Evolutionary conservation across 495 filamentous ascomycete genomes (phyloP).

Genomic region (Penicillium bialowiezense): DNA sequence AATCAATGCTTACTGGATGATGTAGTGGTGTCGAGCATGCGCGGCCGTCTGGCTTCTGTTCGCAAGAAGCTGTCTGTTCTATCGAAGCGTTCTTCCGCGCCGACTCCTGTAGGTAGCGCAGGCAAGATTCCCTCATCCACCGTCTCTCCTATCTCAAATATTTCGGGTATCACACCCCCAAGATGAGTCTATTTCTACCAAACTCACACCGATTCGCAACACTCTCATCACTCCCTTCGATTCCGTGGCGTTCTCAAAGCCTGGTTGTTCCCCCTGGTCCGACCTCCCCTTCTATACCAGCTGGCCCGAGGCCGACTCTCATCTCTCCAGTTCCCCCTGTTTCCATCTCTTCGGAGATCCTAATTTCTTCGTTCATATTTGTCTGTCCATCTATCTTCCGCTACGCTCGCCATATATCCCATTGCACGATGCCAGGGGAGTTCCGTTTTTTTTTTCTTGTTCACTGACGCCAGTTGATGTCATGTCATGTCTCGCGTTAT

Average conservation of each 20-base stretch:
- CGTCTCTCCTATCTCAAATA: constrained; percentile 24
- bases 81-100: constrained; percentile 48
- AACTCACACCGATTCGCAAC: constrained; percentile 6
- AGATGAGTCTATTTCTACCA: constrained; percentile 21
- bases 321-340: neutral
- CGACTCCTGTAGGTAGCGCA: constrained; percentile 26
- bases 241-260: neutral
- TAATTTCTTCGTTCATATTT: constrained; percentile 9
- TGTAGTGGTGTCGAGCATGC: constrained; percentile 60
- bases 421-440: constrained; percentile 17
- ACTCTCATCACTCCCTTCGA: neutral
- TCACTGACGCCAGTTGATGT: constrained; percentile 3
- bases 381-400: constrained; percentile 10
- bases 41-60: constrained; percentile 50
- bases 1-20: constrained; percentile 22
- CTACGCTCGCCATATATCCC: constrained; percentile 26
- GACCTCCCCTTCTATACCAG: constrained; percentile 3
- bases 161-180: constrained; percentile 31
- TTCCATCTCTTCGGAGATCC: constrained; percentile 6
- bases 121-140: constrained; percentile 33
- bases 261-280: neutral
- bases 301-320: neutral
- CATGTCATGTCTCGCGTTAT: constrained; percentile 4
- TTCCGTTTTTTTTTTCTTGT: constrained; percentile 16
- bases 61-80: constrained; percentile 57